These are phyloP conservation scores for Penicillium sp. DNA, from an alignment of 2,329 filamentous ascomycete species.

Conservation along the genomic window DNA sequence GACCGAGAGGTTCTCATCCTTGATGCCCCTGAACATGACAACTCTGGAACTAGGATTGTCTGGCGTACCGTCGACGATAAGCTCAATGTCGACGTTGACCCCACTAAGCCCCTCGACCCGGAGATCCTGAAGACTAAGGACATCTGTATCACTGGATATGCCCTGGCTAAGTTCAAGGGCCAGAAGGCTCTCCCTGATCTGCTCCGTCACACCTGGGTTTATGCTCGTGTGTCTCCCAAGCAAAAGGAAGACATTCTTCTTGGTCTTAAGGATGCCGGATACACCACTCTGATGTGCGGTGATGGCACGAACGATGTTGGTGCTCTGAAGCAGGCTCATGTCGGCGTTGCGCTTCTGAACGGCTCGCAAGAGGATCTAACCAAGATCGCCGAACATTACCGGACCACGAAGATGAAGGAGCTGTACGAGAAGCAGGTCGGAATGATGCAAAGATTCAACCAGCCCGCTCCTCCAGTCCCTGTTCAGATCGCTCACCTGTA, in stretches of 20 bases:
- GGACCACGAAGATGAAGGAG: constrained; percentile 96
- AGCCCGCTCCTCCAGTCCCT: constrained; percentile 86
- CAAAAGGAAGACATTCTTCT: constrained; percentile 98
- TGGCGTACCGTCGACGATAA: constrained; percentile 95
- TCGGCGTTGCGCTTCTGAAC: constrained; percentile 91
- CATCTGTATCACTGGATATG: constrained; percentile 91
- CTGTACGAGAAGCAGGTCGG: constrained; percentile 92
- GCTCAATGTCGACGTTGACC: constrained; percentile 74
- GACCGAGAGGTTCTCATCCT: constrained; percentile 90
- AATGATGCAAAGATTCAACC: constrained; percentile 91
- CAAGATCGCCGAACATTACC: constrained; percentile 83
- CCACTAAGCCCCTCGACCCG: constrained; percentile 66
- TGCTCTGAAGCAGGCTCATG: constrained; percentile 93
- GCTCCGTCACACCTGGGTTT: constrained; percentile 88
- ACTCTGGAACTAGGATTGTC: constrained; percentile 68
- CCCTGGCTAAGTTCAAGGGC: constrained; percentile 76
- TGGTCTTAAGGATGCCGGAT: constrained; percentile 89
- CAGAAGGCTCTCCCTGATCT: constrained; percentile 68
- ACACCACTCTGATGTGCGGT: constrained; percentile 97
- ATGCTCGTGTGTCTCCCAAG: constrained; percentile 93
- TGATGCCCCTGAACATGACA: constrained; percentile 85
- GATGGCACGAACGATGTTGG: constrained; percentile 98
- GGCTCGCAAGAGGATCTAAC: constrained; percentile 83
- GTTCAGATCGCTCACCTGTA: constrained; percentile 86
- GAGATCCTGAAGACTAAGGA: constrained; percentile 79